phyloP scores from a whole-genome alignment of 176 grass and related monocot species.

The Carex pumila region DNA sequence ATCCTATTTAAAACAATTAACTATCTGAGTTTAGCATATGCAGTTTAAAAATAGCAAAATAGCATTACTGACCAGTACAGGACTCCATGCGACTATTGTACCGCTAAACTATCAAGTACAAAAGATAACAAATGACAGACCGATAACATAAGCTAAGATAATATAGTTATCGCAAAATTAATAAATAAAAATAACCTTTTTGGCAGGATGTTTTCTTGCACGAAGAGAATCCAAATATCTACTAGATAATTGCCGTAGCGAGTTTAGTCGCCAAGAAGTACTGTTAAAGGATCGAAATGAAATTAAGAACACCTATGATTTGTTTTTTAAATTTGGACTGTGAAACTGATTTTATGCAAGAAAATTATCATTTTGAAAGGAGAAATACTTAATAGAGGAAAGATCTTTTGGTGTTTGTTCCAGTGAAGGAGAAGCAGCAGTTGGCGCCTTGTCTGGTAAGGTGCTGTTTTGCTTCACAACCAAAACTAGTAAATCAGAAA shows the following conservation, averaged over 20 bases:
- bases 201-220: conserved; percentile 52
- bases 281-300: conserved; percentile 25
- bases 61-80: background rate
- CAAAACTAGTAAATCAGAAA: conserved; percentile 30
- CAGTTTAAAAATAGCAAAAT: background rate
- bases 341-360: background rate
- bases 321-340: background rate
- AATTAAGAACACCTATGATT: conserved; percentile 19
- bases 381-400: conserved; percentile 41
- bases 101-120: background rate
- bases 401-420: conserved; percentile 54
- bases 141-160: conserved; percentile 7
- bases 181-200: conserved; percentile 43
- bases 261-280: conserved; percentile 53
- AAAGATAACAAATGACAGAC: background rate
- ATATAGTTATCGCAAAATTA: background rate
- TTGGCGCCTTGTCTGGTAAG: conserved; percentile 64
- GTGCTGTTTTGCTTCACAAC: conserved; percentile 79
- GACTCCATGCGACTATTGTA: background rate
- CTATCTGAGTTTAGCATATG: background rate
- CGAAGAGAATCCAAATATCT: conserved; percentile 71
- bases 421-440: conserved; percentile 26
- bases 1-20: conserved; percentile 37
- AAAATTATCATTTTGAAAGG: background rate
- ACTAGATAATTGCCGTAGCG: conserved; percentile 53